phyloP scores from a whole-genome alignment of 257 asterid genomes.

The Jacaranda mimosifolia region DNA sequence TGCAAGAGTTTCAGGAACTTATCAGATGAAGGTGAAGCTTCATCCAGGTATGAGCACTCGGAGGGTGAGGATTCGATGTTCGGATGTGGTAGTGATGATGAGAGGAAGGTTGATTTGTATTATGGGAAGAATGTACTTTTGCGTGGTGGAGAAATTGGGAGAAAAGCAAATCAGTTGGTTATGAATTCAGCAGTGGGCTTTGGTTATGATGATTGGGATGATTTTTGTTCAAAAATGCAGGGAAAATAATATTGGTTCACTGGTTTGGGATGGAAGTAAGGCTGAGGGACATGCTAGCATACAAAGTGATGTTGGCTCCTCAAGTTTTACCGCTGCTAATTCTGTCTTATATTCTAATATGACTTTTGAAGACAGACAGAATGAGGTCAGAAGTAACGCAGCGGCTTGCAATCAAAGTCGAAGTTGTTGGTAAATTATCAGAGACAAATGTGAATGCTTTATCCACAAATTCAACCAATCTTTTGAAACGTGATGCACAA shows the following conservation, averaged over 20 bases:
- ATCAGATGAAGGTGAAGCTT: constrained; percentile 59
- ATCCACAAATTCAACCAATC: constrained; percentile 33
- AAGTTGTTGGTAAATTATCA: constrained; percentile 34
- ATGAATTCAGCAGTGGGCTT: constrained; percentile 81
- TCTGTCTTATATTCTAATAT: constrained; percentile 31
- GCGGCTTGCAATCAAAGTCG: constrained; percentile 36
- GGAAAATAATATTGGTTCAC: constrained; percentile 44
- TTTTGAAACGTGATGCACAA: constrained; percentile 38
- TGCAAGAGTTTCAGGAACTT: constrained; percentile 35
- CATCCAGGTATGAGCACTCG: constrained; percentile 67
- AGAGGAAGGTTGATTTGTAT: too few species aligned
- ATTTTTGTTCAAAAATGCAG: constrained; percentile 66
- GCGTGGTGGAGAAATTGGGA: constrained; percentile 43
- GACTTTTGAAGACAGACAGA: constrained; percentile 28
- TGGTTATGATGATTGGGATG: constrained; percentile 86
- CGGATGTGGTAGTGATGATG: constrained; percentile 72
- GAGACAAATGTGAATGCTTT: constrained; percentile 25
- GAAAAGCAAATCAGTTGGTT: constrained; percentile 52
- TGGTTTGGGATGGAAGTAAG: constrained; percentile 46
- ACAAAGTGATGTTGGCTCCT: constrained; percentile 42
- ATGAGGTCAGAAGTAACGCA: constrained; percentile 36
- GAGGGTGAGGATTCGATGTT: constrained; percentile 89
- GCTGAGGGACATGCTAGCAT: constrained; percentile 34
- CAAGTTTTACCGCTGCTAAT: too few species aligned
- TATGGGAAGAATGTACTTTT: constrained; percentile 32